These are phyloP conservation scores for Colletotrichum gloeosporioides DNA, from an alignment of 2,329 filamentous ascomycete species.

Conservation along the genomic window DNA sequence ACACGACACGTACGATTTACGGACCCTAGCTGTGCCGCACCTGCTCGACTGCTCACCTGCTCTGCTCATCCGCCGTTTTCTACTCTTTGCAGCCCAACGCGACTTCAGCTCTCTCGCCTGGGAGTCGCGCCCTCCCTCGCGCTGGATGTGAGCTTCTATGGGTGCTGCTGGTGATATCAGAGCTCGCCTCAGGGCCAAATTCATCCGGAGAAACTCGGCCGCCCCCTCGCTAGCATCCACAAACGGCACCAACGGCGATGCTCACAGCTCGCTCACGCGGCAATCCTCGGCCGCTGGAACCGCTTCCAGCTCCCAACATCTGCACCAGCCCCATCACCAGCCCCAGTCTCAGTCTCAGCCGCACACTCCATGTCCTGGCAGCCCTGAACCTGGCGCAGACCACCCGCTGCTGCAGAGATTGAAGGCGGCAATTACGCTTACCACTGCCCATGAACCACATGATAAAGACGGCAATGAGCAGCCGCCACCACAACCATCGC, in stretches of 20 bases:
- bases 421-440: slow-evolving; percentile 12
- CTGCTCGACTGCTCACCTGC: not conserved
- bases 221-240: slow-evolving; percentile 41
- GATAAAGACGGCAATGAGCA: not conserved
- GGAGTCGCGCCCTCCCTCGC: not conserved
- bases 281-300: slow-evolving; percentile 21
- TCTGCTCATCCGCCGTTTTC: not conserved
- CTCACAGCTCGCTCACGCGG: slow-evolving; percentile 25
- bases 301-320: slow-evolving; percentile 15
- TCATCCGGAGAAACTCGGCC: slow-evolving; percentile 48
- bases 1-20: not conserved
- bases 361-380: slow-evolving; percentile 1
- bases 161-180: slow-evolving; percentile 43
- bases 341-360: slow-evolving; percentile 7
- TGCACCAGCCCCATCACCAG: not conserved
- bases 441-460: not conserved
- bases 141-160: slow-evolving; percentile 1
- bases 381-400: not conserved
- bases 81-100: not conserved
- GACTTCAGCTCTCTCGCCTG: not conserved
- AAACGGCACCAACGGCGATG: slow-evolving; percentile 32
- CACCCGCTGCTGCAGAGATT: slow-evolving; percentile 14
- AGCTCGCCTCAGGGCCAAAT: slow-evolving; percentile 52
- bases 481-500: not conserved
- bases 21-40: not conserved